A percentile compares a stretch with the other conserved stretches of the same genome.
Conservation (phyloP, 306 rosid genomes). For the Vachellia pachyceras region DNA sequence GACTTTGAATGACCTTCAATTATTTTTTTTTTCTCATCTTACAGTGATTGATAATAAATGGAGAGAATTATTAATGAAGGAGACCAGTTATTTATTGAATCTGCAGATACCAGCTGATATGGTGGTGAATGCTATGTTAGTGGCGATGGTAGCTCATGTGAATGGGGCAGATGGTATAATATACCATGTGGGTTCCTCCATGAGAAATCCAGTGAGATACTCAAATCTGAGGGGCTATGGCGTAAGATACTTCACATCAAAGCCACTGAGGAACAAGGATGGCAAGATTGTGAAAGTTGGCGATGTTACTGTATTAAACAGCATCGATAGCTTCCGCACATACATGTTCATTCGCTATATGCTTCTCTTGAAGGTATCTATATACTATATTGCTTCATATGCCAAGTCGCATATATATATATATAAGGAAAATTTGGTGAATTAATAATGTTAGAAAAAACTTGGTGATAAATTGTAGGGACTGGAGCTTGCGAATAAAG, state of each 20-base stretch:
- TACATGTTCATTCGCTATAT: slow-evolving; percentile 51
- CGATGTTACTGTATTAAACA: slow-evolving; percentile 35
- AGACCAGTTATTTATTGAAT: too few relatives aligned
- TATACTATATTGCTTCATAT: too few relatives aligned
- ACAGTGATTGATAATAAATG: too few relatives aligned
- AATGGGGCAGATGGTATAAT: slow-evolving; percentile 37
- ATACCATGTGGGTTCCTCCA: slow-evolving; percentile 65
- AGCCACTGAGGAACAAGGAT: slow-evolving; percentile 59
- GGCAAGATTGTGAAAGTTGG: slow-evolving; percentile 56
- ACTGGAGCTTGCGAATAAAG: slow-evolving; percentile 52
- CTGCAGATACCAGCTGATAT: slow-evolving; percentile 67
- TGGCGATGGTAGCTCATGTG: slow-evolving; percentile 54
- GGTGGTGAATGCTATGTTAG: slow-evolving; percentile 39
- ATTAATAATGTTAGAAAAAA: too few relatives aligned
- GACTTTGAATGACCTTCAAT: not conserved
- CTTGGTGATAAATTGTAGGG: slow-evolving; percentile 41
- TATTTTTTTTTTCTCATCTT: not conserved
- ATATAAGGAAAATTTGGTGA: too few relatives aligned
- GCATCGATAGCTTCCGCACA: slow-evolving; percentile 44
- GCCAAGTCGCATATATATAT: too few relatives aligned
- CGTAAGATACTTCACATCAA: slow-evolving; percentile 50
- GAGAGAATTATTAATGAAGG: too few relatives aligned
- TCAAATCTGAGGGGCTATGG: slow-evolving; percentile 34
- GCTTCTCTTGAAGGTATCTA: slow-evolving; percentile 54
- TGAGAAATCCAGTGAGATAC: slow-evolving; percentile 48